A percentile compares a stretch with the other conserved stretches of the same genome.
These are phyloP conservation scores for Hortaea werneckii DNA, from an alignment of 2,329 filamentous ascomycete species.

Conservation along the genomic window DNA sequence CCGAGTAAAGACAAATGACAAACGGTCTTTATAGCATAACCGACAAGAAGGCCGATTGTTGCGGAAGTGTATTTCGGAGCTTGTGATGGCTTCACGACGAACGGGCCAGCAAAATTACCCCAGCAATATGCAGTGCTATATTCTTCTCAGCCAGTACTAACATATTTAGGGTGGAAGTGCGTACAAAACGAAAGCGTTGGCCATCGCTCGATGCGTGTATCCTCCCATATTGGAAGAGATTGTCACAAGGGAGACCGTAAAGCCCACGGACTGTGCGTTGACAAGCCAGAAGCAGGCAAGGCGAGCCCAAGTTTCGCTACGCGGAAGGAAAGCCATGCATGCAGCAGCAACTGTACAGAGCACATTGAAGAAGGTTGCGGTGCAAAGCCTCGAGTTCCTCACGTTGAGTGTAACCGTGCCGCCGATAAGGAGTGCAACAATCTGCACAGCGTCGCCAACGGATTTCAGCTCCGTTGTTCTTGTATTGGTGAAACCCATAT, in stretches of 20 bases:
- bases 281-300: slow-evolving; percentile 31
- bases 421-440: slow-evolving; percentile 27
- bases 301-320: slow-evolving; percentile 26
- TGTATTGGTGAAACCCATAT: slow-evolving; percentile 42
- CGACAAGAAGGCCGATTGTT: slow-evolving; percentile 31
- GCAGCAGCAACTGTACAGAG: slow-evolving; percentile 28
- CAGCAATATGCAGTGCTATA: slow-evolving; percentile 1
- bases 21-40: slow-evolving; percentile 29
- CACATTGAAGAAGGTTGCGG: slow-evolving; percentile 25
- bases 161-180: slow-evolving; percentile 7
- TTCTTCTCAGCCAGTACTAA: no score
- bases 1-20: slow-evolving; percentile 29
- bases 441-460: slow-evolving; percentile 30
- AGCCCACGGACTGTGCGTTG: slow-evolving; percentile 29
- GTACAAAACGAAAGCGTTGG: slow-evolving; percentile 28
- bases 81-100: slow-evolving; percentile 27
- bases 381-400: slow-evolving; percentile 15
- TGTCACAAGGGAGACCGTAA: slow-evolving; percentile 27
- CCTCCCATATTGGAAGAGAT: slow-evolving; percentile 31
- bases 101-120: slow-evolving; percentile 31
- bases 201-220: slow-evolving; percentile 27
- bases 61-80: slow-evolving; percentile 27
- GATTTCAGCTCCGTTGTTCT: slow-evolving; percentile 28
- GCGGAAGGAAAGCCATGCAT: slow-evolving; percentile 26
- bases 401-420: slow-evolving; percentile 28